A percentile compares a stretch with the other conserved stretches of the same genome.
These are phyloP conservation scores for Parafenestella ontariensis DNA, from an alignment of 2,329 filamentous ascomycete species.

Conservation along the genomic window DNA sequence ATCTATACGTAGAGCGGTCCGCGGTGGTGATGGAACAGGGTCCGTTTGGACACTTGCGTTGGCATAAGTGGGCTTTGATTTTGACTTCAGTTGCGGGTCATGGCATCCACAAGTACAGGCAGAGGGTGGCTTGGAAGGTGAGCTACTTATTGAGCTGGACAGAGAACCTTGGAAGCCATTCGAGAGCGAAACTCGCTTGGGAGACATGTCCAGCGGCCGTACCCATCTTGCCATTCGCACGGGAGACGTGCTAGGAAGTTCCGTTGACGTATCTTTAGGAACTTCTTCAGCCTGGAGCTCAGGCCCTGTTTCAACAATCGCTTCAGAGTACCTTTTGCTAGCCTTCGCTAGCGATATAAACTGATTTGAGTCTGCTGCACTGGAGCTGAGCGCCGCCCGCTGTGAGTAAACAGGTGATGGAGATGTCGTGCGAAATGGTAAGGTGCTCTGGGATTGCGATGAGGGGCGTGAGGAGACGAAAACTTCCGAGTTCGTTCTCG, in stretches of 20 bases:
- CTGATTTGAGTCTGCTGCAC: background rate
- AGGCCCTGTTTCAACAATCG: background rate
- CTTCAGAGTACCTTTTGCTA: background rate
- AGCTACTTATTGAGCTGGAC: background rate
- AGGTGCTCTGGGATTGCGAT: conserved; percentile 13
- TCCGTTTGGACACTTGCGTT: conserved; percentile 37
- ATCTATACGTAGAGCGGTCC: conserved; percentile 19
- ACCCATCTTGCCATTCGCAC: background rate
- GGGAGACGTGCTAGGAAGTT: background rate
- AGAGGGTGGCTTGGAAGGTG: background rate
- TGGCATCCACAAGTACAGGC: conserved; percentile 26
- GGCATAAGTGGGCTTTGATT: conserved; percentile 18
- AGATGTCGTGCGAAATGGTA: conserved; percentile 6
- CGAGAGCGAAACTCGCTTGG: background rate
- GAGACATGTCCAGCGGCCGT: background rate
- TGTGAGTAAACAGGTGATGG: conserved; percentile 13
- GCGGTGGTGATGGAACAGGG: conserved; percentile 9
- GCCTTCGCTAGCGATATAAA: background rate
- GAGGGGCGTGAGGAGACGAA: conserved; percentile 20
- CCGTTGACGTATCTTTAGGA: too few relatives aligned
- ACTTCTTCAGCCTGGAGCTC: background rate
- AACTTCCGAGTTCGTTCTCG: conserved; percentile 29
- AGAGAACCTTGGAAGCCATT: background rate
- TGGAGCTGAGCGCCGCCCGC: background rate
- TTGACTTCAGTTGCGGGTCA: background rate